Evolutionary conservation across 805 yeast species (phyloP), one percentile per base, ranked within the genome.

Genomic region (Torulaspora gathmanii): DNA sequence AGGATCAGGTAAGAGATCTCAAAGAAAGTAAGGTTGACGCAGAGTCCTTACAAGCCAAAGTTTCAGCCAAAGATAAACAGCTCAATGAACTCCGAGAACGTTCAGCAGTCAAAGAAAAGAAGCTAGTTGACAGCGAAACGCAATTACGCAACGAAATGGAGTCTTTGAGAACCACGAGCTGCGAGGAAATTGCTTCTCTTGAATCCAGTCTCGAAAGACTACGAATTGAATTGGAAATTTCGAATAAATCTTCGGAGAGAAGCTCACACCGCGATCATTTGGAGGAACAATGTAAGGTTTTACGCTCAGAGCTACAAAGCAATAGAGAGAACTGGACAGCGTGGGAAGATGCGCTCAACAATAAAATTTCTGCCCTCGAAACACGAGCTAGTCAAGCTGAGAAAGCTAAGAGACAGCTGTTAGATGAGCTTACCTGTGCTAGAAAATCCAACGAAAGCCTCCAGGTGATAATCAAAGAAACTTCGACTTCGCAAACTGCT

Each of bases 291-390:
- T 80, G 82, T 52, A 78, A 75, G 35, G 67, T 74, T 12, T 58
- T 86, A 16, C 89, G 84, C 56, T 69, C 77, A 2, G 93, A 89
- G 61, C 83, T 86, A 52, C 75, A 85, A 6, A 74, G 81, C 12
- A 84, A 91, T 0, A 83, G 83, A 45, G 87, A 82, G 51, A 86
- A 83, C 61, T 87, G 96, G 95, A 82, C 83, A 45, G 69, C 80
- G 15, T 80, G 88, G 34, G 97, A 93, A 63, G 75, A 83, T 31
- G 71, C 79, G 3, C 70, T 88, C 47, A 68, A 73, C 49, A 61
- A 67, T 7, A 76, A 75, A 46, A 70, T 82, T 15, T 61, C 75
- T 4, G 46, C 54, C 12, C 52, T 74, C n/a, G 75, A 77, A 46
- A 60, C 57, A 38, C 79, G 79, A 42, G 59, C 76, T 6, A 74